Evolutionary conservation across 805 yeast genomes (phyloP), one percentile per base, ranked within the genome.

Genomic region (Millerozyma acaciae): DNA sequence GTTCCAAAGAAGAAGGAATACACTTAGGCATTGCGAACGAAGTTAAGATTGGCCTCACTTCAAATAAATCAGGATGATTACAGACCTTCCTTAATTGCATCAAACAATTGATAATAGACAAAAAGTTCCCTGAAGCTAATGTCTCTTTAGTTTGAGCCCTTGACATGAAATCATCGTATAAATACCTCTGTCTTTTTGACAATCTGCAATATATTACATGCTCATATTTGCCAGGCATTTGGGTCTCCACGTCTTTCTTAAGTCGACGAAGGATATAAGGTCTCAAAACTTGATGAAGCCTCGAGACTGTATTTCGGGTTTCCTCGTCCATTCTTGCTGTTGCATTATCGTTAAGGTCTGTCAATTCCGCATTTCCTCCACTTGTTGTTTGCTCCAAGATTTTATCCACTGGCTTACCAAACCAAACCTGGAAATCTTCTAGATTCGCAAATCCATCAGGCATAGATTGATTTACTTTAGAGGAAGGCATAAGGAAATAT

Each of bases 31-130:
- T 65, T 0, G 90, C 84, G 53, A 86, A 80, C 2, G 97, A 89
- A 0, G 98, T 93, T 25, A 85, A 74, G 44, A 93, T 85, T 1
- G 97, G 97, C 38, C 98, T 70, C 5, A 89, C 96, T 55, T 93
- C 98, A 61, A 93, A 94, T 39, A 93, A 62, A 62, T 93, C 97
- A 0, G 96, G 96, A 57, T 89, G 97, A 50, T 89, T 89, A 64
- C 97, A 88, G 18, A 89, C 97, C 56, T 93, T 93, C 50, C 99
- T 76, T 49, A 93, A 66, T 57, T 93, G 99, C 99, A 93, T 93
- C 62, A 93, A 71, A 67, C 97, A 93, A 51, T 94, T 93, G 48
- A 93, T 89, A 51, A 93, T 93, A 10, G 96, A 86, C 57, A 93
- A 68, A 50, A 89, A 93, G 51, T 93, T 93, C 4, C 98, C 97